Evolutionary conservation across 2,329 filamentous ascomycete genomes (phyloP).

Genomic region (Pseudofabraea citricarpa): DNA sequence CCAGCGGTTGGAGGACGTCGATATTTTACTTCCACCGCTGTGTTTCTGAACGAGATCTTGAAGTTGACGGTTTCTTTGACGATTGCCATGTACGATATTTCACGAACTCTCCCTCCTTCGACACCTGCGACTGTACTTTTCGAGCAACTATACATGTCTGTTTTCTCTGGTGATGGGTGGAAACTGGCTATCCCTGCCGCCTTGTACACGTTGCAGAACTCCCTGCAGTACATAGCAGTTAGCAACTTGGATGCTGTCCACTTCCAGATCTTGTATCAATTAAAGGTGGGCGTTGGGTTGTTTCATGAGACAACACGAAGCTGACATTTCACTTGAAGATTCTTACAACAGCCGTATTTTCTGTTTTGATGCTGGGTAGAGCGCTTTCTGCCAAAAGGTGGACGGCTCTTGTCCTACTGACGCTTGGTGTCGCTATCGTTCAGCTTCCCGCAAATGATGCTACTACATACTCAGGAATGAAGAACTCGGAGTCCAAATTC

Average conservation of each 20-base stretch:
- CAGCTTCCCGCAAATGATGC: constrained; percentile 65
- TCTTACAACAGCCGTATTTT: constrained; percentile 83
- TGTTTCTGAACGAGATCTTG: constrained; percentile 88
- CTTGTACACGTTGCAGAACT: constrained; percentile 88
- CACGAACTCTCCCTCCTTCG: constrained; percentile 69
- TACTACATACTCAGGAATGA: constrained; percentile 54
- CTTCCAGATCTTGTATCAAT: constrained; percentile 89
- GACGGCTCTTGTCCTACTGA: constrained; percentile 73
- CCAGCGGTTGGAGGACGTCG: constrained; percentile 76
- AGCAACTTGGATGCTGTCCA: constrained; percentile 89
- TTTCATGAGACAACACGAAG: not conserved
- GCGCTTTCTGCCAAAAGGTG: constrained; percentile 70
- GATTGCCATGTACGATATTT: constrained; percentile 83
- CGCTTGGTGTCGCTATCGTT: constrained; percentile 78
- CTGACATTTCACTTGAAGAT: constrained; percentile 45
- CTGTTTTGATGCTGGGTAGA: constrained; percentile 69
- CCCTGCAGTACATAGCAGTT: constrained; percentile 87
- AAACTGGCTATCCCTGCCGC: constrained; percentile 85
- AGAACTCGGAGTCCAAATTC: constrained; percentile 48
- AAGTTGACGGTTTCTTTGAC: constrained; percentile 84
- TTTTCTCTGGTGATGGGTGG: constrained; percentile 91
- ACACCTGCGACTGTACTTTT: constrained; percentile 78
- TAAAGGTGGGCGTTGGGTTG: constrained; percentile 57
- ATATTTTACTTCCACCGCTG: constrained; percentile 90
- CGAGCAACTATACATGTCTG: constrained; percentile 69